A percentile compares a stretch with the other conserved stretches of the same genome.
Evolutionary conservation across 2,329 filamentous ascomycete genomes (phyloP).

Genomic region (Huntiella bhutanensis): DNA sequence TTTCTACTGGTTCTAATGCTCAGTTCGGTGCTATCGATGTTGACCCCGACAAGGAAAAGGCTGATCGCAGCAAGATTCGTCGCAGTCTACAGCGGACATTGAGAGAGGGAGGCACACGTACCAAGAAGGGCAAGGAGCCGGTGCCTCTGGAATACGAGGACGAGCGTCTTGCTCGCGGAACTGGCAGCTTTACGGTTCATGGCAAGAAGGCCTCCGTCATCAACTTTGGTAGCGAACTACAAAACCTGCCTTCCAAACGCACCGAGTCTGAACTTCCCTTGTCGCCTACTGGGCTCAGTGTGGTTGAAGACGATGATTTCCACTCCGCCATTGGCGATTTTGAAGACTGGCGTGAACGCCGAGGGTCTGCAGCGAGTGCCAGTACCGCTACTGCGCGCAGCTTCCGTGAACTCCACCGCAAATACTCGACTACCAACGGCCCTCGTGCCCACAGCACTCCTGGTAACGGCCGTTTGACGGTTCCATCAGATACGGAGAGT

Average conservation of each 20-base stretch:
- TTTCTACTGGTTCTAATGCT: constrained; percentile 4
- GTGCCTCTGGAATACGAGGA: constrained; percentile 24
- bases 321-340: constrained; percentile 29
- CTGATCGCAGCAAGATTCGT: constrained; percentile 50
- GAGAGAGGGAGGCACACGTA: constrained; percentile 55
- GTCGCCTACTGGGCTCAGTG: constrained; percentile 19
- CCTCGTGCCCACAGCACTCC: constrained; percentile 21
- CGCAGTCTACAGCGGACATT: constrained; percentile 80
- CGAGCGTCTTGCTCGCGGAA: constrained; percentile 56
- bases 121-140: constrained; percentile 54
- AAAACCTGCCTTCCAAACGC: constrained; percentile 51
- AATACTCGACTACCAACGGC: constrained; percentile 35
- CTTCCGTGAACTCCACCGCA: constrained; percentile 42
- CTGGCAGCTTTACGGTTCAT: constrained; percentile 86
- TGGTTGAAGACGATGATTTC: constrained; percentile 29
- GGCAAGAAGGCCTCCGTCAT: constrained; percentile 96
- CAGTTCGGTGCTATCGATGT: constrained; percentile 10
- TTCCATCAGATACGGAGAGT: constrained; percentile 39
- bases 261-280: constrained; percentile 21
- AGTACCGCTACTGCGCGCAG: constrained; percentile 50
- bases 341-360: constrained; percentile 28
- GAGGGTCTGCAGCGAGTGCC: constrained; percentile 42
- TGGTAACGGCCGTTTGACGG: constrained; percentile 23
- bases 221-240: constrained; percentile 85
- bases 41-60: constrained; percentile 22